Base-by-base conservation (phyloP, 768 basidiomycete genomes). In the Lyophyllum atratum region DNA sequence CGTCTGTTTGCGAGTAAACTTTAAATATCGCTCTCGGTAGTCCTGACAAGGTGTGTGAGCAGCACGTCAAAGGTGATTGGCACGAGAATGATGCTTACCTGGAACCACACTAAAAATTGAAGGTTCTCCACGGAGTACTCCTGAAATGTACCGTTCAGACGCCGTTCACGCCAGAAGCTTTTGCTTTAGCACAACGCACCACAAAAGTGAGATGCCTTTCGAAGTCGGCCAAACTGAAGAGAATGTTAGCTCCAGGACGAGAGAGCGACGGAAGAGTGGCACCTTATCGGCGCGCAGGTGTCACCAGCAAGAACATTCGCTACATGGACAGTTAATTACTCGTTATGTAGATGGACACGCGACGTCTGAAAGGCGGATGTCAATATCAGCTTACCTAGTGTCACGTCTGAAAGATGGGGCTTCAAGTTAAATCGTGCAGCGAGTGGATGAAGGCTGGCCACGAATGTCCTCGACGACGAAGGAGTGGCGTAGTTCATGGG, bases 221-320 rank as follows among this genome's bases (percentile, higher is more conserved):
- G 31, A 70, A 67, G 47, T 70, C 68, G 17, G 65, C 42, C 26
- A 76, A 60, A 51, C 75, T 74, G 60, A 4, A 54, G 22, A n/a
- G 55, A 43, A 47, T 52, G 24, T 39, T 44, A 47, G 29, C 42
- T 40, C 24, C 55, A 49, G 9, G 9, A 15, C 26, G 21, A 9
- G 22, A 34, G 26, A 54, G 19, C 7, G 54, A 51, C 33, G 28
- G 42, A 50, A 24, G 58, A 21, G 60, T 55, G 17, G 54, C 22
- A 73, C 71, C 73, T 68, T 58, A 77, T 74, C 12, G 76, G 76
- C 44, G 68, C 49, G 59, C 75, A 77, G 14, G 76, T 77, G 34
- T 74, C 69, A 5, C 76, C 76, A 29, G 75, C 63, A 4, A 78
- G 63, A 47, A 78, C 60, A 49, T 72, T 61, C 33, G 70, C 76